Base-by-base conservation (phyloP, 2,329 filamentous ascomycete species). In the Ophiocordyceps unilateralis region DNA sequence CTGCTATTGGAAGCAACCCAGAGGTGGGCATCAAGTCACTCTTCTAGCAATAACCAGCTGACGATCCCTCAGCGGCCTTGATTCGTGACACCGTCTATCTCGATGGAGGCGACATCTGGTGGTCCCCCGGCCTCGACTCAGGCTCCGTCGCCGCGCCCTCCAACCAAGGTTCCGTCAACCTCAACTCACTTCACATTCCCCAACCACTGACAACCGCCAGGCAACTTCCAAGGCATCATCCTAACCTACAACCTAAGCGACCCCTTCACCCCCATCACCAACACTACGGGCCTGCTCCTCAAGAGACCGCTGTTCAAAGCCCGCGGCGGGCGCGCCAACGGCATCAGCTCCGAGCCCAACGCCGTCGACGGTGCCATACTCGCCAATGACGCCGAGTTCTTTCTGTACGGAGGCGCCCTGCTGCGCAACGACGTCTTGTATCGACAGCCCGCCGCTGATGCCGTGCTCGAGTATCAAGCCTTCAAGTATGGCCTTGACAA, bases 301-400 rank as follows among this genome's bases (percentile, higher is more conserved):
- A 48, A 57, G 8, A 15, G 17, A 6, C 32, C n/a, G 2, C 32
- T 36, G 7, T 3, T 4, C 1, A 54, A 57, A 2, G 59, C 54
- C 0, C 53, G n/a, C n/a, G n/a, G n/a, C n/a, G n/a, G n/a, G n/a
- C n/a, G n/a, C n/a, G n/a, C n/a, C n/a, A n/a, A 72, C 17, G 64
- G 64, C 26, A 74, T 69, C 47, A 72, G 71, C 47, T 46, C 69
- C 39, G 65, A 67, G 0, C 75, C 76, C 0, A 72, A 72, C 49
- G 81, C 72, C 47, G 47, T 65, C 15, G 77, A 81, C 46, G 81
- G 81, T 2, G 72, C 65, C 8, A 71, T 84, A 61, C 69, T 85
- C 26, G 69, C 68, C 40, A 84, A 83, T 49, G 63, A 83, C 45
- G 60, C 68, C 41, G 69, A 80, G 46, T 76, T 77, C 51, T 77